Conservation (phyloP, 192 early-diverging fungal genomes). For the Backusella circina region DNA sequence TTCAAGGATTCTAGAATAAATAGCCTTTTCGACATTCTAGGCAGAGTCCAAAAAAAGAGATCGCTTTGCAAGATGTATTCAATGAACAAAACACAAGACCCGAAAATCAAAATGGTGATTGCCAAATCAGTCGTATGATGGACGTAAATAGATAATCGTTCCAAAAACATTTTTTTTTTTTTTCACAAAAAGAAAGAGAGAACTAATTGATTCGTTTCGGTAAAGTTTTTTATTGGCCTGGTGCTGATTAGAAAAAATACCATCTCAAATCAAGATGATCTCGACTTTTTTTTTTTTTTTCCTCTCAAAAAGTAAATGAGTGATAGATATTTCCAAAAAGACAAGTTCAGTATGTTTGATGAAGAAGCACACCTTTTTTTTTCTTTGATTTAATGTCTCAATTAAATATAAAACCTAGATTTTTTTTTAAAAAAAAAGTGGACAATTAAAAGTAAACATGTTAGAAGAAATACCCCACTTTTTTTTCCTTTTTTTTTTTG, state of each 20-base stretch:
- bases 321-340: not conserved
- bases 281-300: too few species aligned
- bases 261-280: not conserved
- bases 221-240: not conserved
- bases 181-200: not conserved
- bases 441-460: not conserved
- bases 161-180: not conserved
- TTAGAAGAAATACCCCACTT: not conserved
- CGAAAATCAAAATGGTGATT: not conserved
- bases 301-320: not conserved
- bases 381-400: not conserved
- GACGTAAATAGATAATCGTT: not conserved
- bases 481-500: not conserved
- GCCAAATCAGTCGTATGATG: not conserved
- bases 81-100: not conserved
- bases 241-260: not conserved
- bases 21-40: too few species aligned
- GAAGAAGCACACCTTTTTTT: not conserved
- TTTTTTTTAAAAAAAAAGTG: not conserved
- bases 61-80: not conserved
- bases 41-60: not conserved
- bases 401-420: not conserved
- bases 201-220: not conserved
- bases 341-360: not conserved
- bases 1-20: not conserved